A percentile compares a stretch with the other conserved stretches of the same genome.
phyloP scores from a whole-genome alignment of 129 eudicot species.

The Rutidosis leptorrhynchoides region DNA sequence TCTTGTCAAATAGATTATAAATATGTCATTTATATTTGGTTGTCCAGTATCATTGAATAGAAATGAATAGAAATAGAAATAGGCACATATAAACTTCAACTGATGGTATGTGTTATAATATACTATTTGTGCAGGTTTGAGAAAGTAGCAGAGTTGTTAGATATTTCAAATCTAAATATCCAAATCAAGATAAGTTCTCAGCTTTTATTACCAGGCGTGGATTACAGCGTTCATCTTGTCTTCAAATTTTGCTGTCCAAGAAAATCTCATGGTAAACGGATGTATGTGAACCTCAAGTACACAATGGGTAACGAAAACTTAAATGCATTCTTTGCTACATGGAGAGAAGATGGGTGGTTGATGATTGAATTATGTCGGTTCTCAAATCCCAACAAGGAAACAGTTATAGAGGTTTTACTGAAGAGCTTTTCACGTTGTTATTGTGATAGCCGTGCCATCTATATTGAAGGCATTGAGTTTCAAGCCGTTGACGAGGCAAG shows the following conservation, averaged over 20 bases:
- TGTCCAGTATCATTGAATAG: too few species aligned
- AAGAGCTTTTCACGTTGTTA: constrained; percentile 15
- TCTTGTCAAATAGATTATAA: too few species aligned
- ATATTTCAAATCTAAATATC: constrained; percentile 6
- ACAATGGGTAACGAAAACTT: constrained; percentile 3
- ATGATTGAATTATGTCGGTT: neutral
- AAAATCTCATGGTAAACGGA: neutral
- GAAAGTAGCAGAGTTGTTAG: constrained; percentile 1
- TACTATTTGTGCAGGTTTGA: constrained; percentile 11
- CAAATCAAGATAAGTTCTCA: constrained; percentile 11
- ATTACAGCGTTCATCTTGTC: constrained; percentile 9
- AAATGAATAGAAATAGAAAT: too few species aligned
- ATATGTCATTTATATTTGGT: too few species aligned
- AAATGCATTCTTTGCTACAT: constrained; percentile 12
- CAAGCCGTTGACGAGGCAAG: neutral
- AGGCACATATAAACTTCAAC: too few species aligned
- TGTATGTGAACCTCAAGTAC: constrained; percentile 21
- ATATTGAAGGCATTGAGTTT: constrained; percentile 7
- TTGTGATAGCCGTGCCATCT: constrained; percentile 6
- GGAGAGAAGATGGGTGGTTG: constrained; percentile 15
- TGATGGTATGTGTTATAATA: neutral
- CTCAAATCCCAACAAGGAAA: neutral
- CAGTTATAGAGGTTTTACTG: neutral
- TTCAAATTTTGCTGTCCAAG: constrained; percentile 8
- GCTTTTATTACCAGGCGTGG: neutral